Percentiles rank a stretch among this genome's conserved stretches.
Conservation (phyloP, 139 green algal genomes). For the Coelastrella sp. region DNA sequence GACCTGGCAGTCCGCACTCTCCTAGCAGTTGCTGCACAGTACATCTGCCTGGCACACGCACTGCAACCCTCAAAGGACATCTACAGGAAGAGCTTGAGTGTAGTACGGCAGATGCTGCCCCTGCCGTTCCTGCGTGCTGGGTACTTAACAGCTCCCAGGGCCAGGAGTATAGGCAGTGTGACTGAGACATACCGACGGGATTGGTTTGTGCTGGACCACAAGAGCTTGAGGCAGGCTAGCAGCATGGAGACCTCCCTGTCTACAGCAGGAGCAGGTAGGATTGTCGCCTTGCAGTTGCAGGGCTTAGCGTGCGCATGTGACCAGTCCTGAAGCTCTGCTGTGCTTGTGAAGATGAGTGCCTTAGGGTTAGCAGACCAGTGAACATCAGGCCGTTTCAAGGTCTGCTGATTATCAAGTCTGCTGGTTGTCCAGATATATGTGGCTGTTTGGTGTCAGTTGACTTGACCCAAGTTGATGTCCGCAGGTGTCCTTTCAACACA, state of each 20-base stretch:
- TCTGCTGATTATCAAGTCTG: too few species aligned
- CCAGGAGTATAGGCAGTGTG: slow-evolving; percentile 31
- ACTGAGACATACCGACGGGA: slow-evolving; percentile 61
- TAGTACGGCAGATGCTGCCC: slow-evolving; percentile 77
- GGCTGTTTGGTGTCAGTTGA: too few species aligned
- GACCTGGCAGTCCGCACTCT: slow-evolving; percentile 61
- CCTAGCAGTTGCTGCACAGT: slow-evolving; percentile 77
- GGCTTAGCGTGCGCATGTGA: neutral
- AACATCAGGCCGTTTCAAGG: too few species aligned
- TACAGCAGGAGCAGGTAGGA: slow-evolving; percentile 20
- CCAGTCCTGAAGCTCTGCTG: too few species aligned
- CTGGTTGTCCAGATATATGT: too few species aligned
- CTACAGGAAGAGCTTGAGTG: slow-evolving; percentile 68
- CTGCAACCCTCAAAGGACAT: slow-evolving; percentile 75
- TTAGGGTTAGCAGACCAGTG: too few species aligned
- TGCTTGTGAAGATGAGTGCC: too few species aligned
- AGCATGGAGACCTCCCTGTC: slow-evolving; percentile 49
- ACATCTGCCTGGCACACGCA: slow-evolving; percentile 82
- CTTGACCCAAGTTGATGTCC: too few species aligned
- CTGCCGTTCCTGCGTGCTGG: slow-evolving; percentile 80
- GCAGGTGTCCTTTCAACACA: neutral
- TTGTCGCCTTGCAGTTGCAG: too few species aligned
- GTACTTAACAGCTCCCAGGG: slow-evolving; percentile 54
- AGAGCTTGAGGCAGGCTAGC: slow-evolving; percentile 57
- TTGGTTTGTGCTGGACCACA: slow-evolving; percentile 75